Percentiles rank a stretch among this genome's conserved stretches.
These are phyloP conservation scores for Neurospora sp. DNA, from an alignment of 2,329 filamentous ascomycete species.

Conservation along the genomic window DNA sequence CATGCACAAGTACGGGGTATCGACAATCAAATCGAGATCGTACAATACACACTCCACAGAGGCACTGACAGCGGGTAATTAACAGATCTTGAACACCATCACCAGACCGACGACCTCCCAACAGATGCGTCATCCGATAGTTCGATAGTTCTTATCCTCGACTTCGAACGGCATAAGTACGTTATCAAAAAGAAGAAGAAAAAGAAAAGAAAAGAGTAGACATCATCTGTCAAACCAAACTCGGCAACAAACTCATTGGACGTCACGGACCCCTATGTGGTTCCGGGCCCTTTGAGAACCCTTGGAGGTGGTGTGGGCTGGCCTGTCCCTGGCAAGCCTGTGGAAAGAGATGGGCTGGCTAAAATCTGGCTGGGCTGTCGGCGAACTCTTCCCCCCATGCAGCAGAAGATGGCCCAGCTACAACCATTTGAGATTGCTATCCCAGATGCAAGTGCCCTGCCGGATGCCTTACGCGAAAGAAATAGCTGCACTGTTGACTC, in stretches of 20 bases:
- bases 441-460: slow-evolving; percentile 18
- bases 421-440: slow-evolving; percentile 10
- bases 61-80: not conserved
- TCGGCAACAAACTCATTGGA: slow-evolving; percentile 20
- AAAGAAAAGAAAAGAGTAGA: not conserved
- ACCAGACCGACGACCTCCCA: not conserved
- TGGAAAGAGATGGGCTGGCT: slow-evolving; percentile 5
- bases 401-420: slow-evolving; percentile 4
- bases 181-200: not conserved
- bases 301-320: slow-evolving; percentile 4
- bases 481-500: slow-evolving; percentile 7
- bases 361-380: slow-evolving; percentile 8
- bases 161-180: not conserved
- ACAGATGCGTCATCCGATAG: not conserved
- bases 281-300: slow-evolving; percentile 11
- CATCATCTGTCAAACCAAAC: slow-evolving; percentile 25
- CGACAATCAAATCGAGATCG: not conserved
- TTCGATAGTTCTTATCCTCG: not conserved
- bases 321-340: not conserved
- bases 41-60: not conserved
- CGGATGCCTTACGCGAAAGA: slow-evolving; percentile 22
- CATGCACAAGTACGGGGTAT: not conserved
- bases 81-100: not conserved
- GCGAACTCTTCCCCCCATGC: slow-evolving; percentile 14
- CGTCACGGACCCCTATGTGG: slow-evolving; percentile 9